phyloP scores from a whole-genome alignment of 75 land plant genomes.

The Selaginella tamariscina region DNA sequence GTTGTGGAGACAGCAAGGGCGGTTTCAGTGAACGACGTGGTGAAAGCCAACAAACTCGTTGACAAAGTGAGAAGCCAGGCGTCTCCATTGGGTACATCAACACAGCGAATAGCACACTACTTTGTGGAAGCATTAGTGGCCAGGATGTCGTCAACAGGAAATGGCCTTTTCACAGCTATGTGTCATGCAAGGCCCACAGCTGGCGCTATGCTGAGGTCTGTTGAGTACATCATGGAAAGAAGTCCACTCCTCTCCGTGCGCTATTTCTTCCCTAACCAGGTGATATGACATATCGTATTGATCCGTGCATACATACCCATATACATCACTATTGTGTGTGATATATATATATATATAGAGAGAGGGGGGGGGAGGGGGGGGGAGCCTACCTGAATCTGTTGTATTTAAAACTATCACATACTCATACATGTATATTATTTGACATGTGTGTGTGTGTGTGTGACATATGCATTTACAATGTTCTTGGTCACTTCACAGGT shows the following conservation, averaged over 20 bases:
- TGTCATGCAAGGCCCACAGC: slow-evolving; percentile 25
- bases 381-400: too few relatives aligned
- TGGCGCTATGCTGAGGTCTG: slow-evolving; percentile 51
- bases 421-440: too few relatives aligned
- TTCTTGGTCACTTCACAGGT: too few relatives aligned
- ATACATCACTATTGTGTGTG: too few relatives aligned
- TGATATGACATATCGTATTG: too few relatives aligned
- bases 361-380: too few relatives aligned
- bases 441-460: too few relatives aligned
- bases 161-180: slow-evolving; percentile 33
- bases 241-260: slow-evolving; percentile 45
- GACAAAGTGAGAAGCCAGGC: slow-evolving; percentile 46
- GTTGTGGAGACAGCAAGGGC: slow-evolving; percentile 49
- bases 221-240: slow-evolving; percentile 30
- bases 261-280: slow-evolving; percentile 38
- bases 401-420: too few relatives aligned
- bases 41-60: slow-evolving; percentile 35
- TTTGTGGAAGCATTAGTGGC: slow-evolving; percentile 63
- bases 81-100: slow-evolving; percentile 39
- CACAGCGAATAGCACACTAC: slow-evolving; percentile 51
- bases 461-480: too few relatives aligned
- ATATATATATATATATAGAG: too few relatives aligned
- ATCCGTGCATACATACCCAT: too few relatives aligned
- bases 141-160: slow-evolving; percentile 56
- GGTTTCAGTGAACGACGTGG: slow-evolving; percentile 37